Percentiles rank a stretch among this genome's conserved stretches.
These are phyloP conservation scores for Vigna trinervia DNA, from an alignment of 306 rosid species.

Conservation along the genomic window DNA sequence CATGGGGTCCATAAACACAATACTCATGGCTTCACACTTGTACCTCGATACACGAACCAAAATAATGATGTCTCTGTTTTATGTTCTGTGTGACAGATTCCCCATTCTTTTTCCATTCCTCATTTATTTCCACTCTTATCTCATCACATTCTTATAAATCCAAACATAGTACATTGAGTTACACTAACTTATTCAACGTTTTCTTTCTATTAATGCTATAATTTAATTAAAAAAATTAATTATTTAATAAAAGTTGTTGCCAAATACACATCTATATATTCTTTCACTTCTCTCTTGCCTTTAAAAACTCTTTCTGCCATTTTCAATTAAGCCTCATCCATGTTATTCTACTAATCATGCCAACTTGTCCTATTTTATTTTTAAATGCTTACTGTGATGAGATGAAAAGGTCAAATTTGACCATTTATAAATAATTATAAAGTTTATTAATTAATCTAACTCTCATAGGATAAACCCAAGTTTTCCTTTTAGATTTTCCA, in stretches of 20 bases:
- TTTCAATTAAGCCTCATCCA: background rate
- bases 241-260: background rate
- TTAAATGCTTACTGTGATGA: background rate
- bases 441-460: background rate
- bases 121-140: slow-evolving; percentile 19
- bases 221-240: background rate
- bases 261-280: background rate
- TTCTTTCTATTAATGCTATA: background rate
- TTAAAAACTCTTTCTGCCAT: background rate
- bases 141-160: background rate
- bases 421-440: background rate
- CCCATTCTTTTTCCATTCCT: background rate
- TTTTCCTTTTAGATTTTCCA: background rate
- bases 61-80: slow-evolving; percentile 35
- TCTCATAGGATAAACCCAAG: background rate
- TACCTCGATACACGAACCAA: slow-evolving; percentile 16
- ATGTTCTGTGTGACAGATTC: slow-evolving; percentile 29
- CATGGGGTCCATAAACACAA: slow-evolving; percentile 43
- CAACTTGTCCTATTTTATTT: background rate
- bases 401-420: background rate
- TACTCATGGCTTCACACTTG: slow-evolving; percentile 22
- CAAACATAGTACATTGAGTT: background rate
- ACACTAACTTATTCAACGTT: background rate
- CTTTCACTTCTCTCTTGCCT: background rate
- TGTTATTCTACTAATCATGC: background rate